phyloP scores from a whole-genome alignment of 1,284 basidiomycete genomes.

The Trichosporon coremiiforme region DNA sequence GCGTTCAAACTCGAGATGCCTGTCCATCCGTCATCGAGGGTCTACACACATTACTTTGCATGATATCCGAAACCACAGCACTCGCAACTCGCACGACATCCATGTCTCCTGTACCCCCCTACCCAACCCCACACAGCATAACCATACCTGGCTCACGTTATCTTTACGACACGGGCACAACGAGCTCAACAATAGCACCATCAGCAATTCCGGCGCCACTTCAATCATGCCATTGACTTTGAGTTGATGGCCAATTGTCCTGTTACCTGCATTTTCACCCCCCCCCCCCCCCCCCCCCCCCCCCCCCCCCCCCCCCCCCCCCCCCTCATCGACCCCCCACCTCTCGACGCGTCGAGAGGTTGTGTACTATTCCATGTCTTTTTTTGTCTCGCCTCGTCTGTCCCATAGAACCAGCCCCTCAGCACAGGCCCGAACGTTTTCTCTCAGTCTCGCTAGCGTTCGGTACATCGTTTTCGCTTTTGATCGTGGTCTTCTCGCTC shows the following conservation, averaged over 20 bases:
- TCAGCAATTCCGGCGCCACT: background rate
- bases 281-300: too few species aligned
- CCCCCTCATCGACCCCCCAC: too few species aligned
- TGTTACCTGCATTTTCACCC: slow-evolving; percentile 16
- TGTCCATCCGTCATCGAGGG: slow-evolving; percentile 82
- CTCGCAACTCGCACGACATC: background rate
- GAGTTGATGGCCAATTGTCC: background rate
- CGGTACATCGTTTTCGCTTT: too few species aligned
- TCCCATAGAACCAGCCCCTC: slow-evolving; percentile 14
- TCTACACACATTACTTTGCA: slow-evolving; percentile 71
- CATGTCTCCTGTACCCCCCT: slow-evolving; percentile 19
- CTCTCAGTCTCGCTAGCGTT: too few species aligned
- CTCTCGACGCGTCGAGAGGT: too few species aligned
- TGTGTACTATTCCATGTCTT: slow-evolving; percentile 10
- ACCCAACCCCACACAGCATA: background rate
- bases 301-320: too few species aligned
- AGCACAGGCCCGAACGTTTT: too few species aligned
- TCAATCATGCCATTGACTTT: background rate
- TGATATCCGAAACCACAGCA: slow-evolving; percentile 40
- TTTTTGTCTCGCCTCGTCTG: background rate
- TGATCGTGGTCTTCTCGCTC: slow-evolving; percentile 2
- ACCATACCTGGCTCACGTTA: slow-evolving; percentile 14
- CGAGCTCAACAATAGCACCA: background rate
- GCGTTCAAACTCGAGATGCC: slow-evolving; percentile 99
- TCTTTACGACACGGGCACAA: background rate